Conservation (phyloP, 208 protist species). For the Angomonas ambiguus region DNA sequence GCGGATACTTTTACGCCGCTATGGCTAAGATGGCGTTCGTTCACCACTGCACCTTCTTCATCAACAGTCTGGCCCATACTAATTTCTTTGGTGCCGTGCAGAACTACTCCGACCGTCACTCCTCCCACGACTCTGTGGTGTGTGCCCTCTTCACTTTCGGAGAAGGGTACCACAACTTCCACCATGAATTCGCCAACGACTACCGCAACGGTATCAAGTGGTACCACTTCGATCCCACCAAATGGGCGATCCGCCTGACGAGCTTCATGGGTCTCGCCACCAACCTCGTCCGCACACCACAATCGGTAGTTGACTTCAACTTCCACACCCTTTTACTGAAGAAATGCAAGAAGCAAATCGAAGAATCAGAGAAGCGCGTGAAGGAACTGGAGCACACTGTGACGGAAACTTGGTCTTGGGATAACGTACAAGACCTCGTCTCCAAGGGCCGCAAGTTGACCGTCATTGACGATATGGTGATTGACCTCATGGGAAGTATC, state of each 20-base stretch:
- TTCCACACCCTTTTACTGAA: conserved; percentile 49
- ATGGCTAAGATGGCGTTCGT: conserved; percentile 75
- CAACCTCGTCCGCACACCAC: conserved; percentile 61
- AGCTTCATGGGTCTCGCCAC: conserved; percentile 52
- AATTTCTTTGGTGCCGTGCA: conserved; percentile 57
- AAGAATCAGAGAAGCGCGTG: conserved; percentile 34
- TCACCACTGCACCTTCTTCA: conserved; percentile 91
- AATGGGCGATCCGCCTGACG: conserved; percentile 74
- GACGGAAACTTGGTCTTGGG: conserved; percentile 49
- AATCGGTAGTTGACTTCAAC: conserved; percentile 60
- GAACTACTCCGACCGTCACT: conserved; percentile 79
- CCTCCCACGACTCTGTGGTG: conserved; percentile 77
- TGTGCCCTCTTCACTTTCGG: conserved; percentile 83
- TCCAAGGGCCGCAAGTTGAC: conserved; percentile 57
- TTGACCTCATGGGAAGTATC: conserved; percentile 62
- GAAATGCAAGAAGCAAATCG: conserved; percentile 27
- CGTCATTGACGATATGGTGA: conserved; percentile 57
- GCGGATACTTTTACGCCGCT: conserved; percentile 83
- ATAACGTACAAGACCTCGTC: conserved; percentile 52
- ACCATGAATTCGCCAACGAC: conserved; percentile 91
- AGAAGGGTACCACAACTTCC: conserved; percentile 93
- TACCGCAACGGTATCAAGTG: conserved; percentile 90
- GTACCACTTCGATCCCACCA: conserved; percentile 91
- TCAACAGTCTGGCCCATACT: conserved; percentile 89
- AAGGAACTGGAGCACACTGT: conserved; percentile 34